Conservation (phyloP, 2,329 filamentous ascomycete species). For the Teratosphaeria nubilosa region DNA sequence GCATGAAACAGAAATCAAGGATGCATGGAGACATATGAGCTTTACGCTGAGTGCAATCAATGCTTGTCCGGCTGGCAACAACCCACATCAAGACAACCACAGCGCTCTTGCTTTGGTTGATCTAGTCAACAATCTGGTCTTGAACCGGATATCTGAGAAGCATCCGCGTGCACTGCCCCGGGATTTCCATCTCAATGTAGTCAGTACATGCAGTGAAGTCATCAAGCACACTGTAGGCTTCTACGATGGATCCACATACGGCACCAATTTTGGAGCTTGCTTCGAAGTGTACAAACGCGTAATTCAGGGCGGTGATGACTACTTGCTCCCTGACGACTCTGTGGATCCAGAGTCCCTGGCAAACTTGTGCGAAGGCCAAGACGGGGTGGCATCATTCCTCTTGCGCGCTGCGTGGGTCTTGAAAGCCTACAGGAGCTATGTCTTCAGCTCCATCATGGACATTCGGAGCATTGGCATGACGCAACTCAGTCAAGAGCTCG, state of each 20-base stretch:
- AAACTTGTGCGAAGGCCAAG: constrained; percentile 9
- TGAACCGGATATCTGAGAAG: constrained; percentile 20
- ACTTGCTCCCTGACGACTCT: constrained; percentile 6
- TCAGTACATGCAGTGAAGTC: constrained; percentile 3
- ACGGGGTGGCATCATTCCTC: constrained; percentile 31
- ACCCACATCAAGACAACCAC: not conserved
- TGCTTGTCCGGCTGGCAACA: constrained; percentile 1
- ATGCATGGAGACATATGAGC: constrained; percentile 16
- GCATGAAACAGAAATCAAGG: constrained; percentile 5
- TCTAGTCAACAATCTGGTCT: constrained; percentile 12
- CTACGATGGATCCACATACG: not conserved
- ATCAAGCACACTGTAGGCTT: constrained; percentile 2
- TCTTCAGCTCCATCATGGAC: constrained; percentile 82
- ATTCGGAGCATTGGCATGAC: constrained; percentile 69
- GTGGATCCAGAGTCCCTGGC: not conserved
- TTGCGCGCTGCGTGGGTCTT: constrained; percentile 61
- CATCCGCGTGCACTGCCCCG: constrained; percentile 20
- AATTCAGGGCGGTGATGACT: constrained; percentile 13
- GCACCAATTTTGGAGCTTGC: not conserved
- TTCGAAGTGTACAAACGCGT: constrained; percentile 13
- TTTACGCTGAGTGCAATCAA: constrained; percentile 9
- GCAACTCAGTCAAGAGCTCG: constrained; percentile 61
- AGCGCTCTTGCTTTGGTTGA: constrained; percentile 11
- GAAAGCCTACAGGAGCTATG: constrained; percentile 56
- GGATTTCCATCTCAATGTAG: constrained; percentile 14